Conservation (phyloP, 23 red algal genomes). For the Agarophyton chilense region DNA sequence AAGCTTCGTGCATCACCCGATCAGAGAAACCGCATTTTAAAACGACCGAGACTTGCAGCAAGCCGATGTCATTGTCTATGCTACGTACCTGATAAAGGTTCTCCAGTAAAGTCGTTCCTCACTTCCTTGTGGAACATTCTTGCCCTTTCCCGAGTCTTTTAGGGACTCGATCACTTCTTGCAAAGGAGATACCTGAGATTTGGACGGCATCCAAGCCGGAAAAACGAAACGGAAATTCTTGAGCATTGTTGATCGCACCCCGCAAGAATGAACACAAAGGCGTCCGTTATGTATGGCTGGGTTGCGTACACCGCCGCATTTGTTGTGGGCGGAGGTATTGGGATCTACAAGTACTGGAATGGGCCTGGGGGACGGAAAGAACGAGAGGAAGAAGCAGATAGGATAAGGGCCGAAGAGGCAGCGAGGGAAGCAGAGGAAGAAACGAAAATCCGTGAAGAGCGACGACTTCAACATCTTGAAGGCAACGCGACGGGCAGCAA, state of each 20-base stretch:
- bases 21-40: no score
- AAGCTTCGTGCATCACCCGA: no score
- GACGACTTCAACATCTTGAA: constrained; percentile 5
- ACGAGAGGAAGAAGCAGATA: constrained; percentile 54
- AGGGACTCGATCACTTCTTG: no score
- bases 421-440: constrained; percentile 59
- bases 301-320: constrained; percentile 62
- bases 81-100: no score
- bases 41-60: no score
- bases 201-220: no score
- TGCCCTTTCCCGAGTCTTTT: no score
- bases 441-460: constrained; percentile 53
- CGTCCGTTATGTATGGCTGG: constrained; percentile 54
- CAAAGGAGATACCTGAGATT: no score
- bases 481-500: background rate
- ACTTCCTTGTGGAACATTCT: no score
- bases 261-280: constrained; percentile 55
- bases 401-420: background rate
- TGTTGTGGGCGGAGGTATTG: constrained; percentile 41
- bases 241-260: background rate
- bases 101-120: no score
- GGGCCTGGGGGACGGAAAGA: constrained; percentile 54
- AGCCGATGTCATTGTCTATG: no score
- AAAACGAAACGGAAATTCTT: no score
- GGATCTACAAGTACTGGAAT: constrained; percentile 51